Evolutionary conservation across 306 rosid genomes (phyloP), one percentile per base, ranked within the genome.

Genomic region (Fagus crenata): DNA sequence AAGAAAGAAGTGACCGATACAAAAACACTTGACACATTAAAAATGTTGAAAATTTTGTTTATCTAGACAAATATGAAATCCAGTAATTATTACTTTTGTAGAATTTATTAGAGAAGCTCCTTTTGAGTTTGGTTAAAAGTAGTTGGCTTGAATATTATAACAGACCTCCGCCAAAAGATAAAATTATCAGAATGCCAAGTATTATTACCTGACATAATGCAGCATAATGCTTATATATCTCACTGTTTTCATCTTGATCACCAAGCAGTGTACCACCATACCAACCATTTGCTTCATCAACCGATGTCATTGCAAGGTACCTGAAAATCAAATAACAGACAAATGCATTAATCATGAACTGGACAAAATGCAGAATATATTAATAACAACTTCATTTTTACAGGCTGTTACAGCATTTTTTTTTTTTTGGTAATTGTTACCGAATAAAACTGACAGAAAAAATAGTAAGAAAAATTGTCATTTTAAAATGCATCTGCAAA

Each of bases 201-300:
- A 40, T 13, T 77, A 69, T 77, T 80, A 91, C 98, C 98, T 92
- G 90, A 75, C 96, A 90, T 76, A 92, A 76, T 64, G 84, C 89
- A 6, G 96, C 90, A 84, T 92, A 95, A 88, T 95, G 98, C 87
- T 82, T 85, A 84, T 88, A 95, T 81, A 95, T 92, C 75, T 92
- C 97, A 83, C 96, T 89, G 84, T 65, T 87, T 82, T 92, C 92
- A 78, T 92, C 92, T 85, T 90, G 95, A 87, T 95, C 97, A 6
- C 92, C 87, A 43, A 87, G 88, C 82, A 95, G 87, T 5, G 90
- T 84, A 58, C 98, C 98, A 76, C 97, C 96, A 46, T 88, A 95
- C 97, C 97, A 95, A 64, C 97, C 97, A 32, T 89, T 89, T 43
- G 89, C 86, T 83, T 95, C 93, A 72, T 88, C 87, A 42, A 84